Percentiles rank a stretch among this genome's conserved stretches.
Conservation (phyloP, 352 stramenopile species). For the Thalassiosira mediterranea region DNA sequence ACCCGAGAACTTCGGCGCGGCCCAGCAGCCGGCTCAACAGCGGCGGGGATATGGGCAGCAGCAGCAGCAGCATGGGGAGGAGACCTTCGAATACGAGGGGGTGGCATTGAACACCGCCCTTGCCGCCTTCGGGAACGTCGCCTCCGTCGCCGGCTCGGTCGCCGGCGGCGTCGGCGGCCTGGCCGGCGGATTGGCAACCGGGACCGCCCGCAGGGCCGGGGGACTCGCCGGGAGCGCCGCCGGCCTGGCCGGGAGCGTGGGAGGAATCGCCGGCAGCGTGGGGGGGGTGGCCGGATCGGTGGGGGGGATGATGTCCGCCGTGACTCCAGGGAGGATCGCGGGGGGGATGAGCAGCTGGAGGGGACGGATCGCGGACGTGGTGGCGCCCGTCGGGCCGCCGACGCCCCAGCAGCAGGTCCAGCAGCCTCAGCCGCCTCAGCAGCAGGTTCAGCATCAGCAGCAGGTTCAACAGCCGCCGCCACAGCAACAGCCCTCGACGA, state of each 20-base stretch:
- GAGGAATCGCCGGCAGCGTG: not conserved
- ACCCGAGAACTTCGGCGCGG: not conserved
- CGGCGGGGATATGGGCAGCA: not conserved
- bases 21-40: not conserved
- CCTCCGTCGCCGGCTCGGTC: not conserved
- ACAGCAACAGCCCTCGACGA: not conserved
- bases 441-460: not conserved
- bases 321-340: slow-evolving; percentile 6
- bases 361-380: slow-evolving; percentile 19
- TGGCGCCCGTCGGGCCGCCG: slow-evolving; percentile 4
- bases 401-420: not conserved
- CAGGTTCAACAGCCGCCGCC: not conserved
- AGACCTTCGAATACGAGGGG: slow-evolving; percentile 31
- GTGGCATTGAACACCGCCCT: slow-evolving; percentile 38
- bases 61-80: not conserved
- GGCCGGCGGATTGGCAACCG: not conserved
- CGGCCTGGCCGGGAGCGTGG: not conserved
- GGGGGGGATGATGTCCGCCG: not conserved
- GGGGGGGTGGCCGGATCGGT: not conserved
- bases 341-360: slow-evolving; percentile 11
- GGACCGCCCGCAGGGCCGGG: not conserved
- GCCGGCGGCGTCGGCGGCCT: not conserved
- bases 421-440: not conserved
- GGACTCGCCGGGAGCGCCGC: not conserved
- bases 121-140: slow-evolving; percentile 9